Conservation (phyloP, 2,329 filamentous ascomycete genomes). For the Colletotrichum sojae region DNA sequence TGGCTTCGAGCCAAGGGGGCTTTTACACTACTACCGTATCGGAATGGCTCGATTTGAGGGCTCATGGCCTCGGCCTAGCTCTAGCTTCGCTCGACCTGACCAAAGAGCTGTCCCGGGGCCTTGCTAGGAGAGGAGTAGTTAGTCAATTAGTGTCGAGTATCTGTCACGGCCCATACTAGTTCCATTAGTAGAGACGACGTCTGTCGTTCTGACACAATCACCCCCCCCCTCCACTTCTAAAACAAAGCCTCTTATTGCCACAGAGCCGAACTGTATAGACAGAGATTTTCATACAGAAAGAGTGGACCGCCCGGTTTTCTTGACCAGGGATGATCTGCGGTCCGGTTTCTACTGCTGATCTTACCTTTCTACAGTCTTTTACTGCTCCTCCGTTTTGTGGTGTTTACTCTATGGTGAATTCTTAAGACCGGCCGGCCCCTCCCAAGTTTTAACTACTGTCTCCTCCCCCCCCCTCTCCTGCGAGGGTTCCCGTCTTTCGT, state of each 20-base stretch:
- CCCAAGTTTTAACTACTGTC: neutral
- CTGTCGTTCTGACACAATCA: neutral
- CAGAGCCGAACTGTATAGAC: slow-evolving; percentile 1
- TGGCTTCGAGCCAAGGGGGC: slow-evolving; percentile 17
- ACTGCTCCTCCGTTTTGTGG: neutral
- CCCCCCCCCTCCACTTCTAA: neutral
- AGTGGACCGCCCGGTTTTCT: slow-evolving; percentile 1
- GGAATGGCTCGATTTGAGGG: slow-evolving; percentile 12
- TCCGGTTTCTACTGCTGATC: neutral
- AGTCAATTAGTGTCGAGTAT: neutral
- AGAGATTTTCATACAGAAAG: neutral
- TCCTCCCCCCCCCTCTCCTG: no score
- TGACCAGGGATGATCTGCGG: slow-evolving; percentile 2
- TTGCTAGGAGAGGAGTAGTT: no score
- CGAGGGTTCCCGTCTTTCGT: slow-evolving; percentile 5
- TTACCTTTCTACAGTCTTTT: no score
- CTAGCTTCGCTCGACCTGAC: slow-evolving; percentile 3
- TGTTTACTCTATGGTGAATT: no score
- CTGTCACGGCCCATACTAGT: slow-evolving; percentile 1
- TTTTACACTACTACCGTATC: slow-evolving; percentile 6
- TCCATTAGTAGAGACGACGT: neutral
- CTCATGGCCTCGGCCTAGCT: slow-evolving; percentile 10
- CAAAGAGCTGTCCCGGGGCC: neutral
- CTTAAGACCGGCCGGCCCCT: slow-evolving; percentile 19
- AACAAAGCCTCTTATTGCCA: slow-evolving; percentile 15